Percentiles rank a stretch among this genome's conserved stretches.
phyloP scores from a whole-genome alignment of 2,329 filamentous ascomycete species.

The Colletotrichum incanum region DNA sequence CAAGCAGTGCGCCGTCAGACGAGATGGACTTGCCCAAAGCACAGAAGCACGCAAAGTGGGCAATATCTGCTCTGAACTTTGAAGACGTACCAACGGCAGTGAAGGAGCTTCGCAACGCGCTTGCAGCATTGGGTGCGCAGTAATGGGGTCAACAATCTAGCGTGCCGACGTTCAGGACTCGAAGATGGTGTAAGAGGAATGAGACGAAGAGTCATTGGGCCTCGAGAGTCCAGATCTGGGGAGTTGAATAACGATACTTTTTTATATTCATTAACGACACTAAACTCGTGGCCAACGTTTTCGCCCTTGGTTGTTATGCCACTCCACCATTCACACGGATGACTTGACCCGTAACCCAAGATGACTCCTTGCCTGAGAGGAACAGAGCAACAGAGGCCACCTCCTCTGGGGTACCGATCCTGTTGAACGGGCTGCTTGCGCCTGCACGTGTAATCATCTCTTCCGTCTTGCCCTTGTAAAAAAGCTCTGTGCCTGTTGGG shows the following conservation, averaged over 20 bases:
- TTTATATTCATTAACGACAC: neutral
- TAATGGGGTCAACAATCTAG: neutral
- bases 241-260: neutral
- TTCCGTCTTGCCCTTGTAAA: conserved; percentile 65
- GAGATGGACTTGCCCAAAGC: conserved; percentile 80
- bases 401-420: conserved; percentile 52
- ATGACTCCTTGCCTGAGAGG: conserved; percentile 51
- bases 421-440: conserved; percentile 45
- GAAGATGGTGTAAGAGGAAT: neutral
- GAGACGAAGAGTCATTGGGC: neutral
- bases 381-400: conserved; percentile 58
- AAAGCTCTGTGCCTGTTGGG: conserved; percentile 70
- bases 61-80: conserved; percentile 96
- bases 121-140: conserved; percentile 77
- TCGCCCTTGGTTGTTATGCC: conserved; percentile 1
- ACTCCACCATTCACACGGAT: conserved; percentile 57
- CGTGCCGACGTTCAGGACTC: neutral
- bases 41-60: conserved; percentile 97
- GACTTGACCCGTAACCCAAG: conserved; percentile 63
- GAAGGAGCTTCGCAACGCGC: conserved; percentile 83
- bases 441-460: conserved; percentile 60
- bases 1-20: conserved; percentile 35
- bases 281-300: neutral
- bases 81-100: conserved; percentile 95
- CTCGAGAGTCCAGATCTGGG: neutral